A percentile compares a stretch with the other conserved stretches of the same genome.
Evolutionary conservation across 2,329 filamentous ascomycete genomes (phyloP).

Genomic region (Botrytis galanthina): DNA sequence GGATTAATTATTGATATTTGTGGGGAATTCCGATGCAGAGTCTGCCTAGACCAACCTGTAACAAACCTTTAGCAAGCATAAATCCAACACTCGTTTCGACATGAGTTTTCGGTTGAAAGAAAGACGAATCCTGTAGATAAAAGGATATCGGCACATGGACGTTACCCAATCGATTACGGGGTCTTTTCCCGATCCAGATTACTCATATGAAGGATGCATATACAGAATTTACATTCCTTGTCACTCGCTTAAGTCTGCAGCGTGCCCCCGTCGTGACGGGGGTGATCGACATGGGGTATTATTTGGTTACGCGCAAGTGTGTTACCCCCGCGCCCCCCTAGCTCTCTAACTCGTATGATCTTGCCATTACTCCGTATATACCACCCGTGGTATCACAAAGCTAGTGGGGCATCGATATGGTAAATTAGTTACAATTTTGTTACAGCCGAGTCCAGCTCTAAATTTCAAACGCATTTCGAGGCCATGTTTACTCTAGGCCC

Average conservation of each 20-base stretch:
- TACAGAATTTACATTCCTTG: background rate
- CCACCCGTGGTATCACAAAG: background rate
- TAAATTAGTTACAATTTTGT: background rate
- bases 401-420: background rate
- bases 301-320: background rate
- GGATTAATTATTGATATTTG: constrained; percentile 13
- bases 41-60: background rate
- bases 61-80: background rate
- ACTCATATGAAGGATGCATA: background rate
- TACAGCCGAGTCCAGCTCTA: background rate
- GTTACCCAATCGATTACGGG: background rate
- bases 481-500: background rate
- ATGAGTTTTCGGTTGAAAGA: background rate
- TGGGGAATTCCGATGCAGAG: background rate
- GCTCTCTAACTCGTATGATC: background rate
- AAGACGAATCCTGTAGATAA: background rate
- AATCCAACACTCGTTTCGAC: background rate
- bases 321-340: background rate
- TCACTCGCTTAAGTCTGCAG: background rate
- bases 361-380: background rate
- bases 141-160: constrained; percentile 5
- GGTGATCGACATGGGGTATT: background rate
- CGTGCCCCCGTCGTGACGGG: background rate
- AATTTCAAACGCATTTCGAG: background rate
- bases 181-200: background rate